Evolutionary conservation across 75 land plant genomes (phyloP).

Genomic region (Chamaecyparis obtusa): DNA sequence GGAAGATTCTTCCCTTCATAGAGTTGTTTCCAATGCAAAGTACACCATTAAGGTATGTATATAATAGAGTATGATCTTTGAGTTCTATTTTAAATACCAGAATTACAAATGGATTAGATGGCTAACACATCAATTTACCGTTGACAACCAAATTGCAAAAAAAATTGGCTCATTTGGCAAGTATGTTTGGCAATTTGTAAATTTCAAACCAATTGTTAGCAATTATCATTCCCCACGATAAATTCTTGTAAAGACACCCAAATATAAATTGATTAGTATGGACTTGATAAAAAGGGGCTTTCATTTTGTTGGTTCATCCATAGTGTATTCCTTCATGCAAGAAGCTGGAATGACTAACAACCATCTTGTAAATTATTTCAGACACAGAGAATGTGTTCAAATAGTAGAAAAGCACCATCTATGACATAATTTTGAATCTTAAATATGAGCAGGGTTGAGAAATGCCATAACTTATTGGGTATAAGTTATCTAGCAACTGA

Average conservation of each 20-base stretch:
- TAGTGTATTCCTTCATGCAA: conserved; percentile 70
- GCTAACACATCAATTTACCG: neutral
- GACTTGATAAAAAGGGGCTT: conserved; percentile 59
- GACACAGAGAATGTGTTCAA: conserved; percentile 28
- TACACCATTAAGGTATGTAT: conserved; percentile 47
- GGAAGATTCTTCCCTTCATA: conserved; percentile 65
- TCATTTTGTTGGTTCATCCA: conserved; percentile 58
- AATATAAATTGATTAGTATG: conserved; percentile 61
- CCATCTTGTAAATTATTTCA: conserved; percentile 51
- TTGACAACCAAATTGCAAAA: conserved; percentile 26
- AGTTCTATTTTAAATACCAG: neutral
- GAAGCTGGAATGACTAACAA: conserved; percentile 63
- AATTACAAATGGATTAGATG: neutral
- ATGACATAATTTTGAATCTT: neutral
- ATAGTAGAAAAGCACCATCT: neutral
- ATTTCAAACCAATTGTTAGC: conserved; percentile 52
- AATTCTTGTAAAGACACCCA: conserved; percentile 60
- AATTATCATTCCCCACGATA: conserved; percentile 38
- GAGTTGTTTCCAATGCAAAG: conserved; percentile 58
- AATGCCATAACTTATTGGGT: neutral
- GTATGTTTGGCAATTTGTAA: conserved; percentile 52
- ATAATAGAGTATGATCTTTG: no score
- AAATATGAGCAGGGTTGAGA: neutral
- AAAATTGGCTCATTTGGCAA: conserved; percentile 51
- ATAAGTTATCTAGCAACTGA: no score